Evolutionary conservation across 306 rosid genomes (phyloP).

Genomic region (Vachellia pachyceras): DNA sequence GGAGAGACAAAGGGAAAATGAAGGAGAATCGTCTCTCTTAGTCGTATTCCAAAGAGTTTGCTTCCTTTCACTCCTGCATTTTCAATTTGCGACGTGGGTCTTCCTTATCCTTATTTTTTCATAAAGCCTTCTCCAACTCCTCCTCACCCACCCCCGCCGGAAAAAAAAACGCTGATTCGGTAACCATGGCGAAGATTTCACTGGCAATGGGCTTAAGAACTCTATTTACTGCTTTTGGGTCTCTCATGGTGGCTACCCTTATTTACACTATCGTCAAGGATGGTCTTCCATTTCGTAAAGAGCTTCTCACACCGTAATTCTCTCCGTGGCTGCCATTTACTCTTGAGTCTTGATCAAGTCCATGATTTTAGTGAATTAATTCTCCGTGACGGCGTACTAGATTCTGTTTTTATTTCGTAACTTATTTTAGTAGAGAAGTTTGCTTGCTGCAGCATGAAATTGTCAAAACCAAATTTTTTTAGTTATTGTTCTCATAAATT

Average conservation of each 20-base stretch:
- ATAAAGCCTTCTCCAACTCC: not conserved
- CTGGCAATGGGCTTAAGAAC: slow-evolving; percentile 46
- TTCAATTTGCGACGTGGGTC: slow-evolving; percentile 37
- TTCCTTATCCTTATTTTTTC: slow-evolving; percentile 2
- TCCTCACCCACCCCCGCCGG: not conserved
- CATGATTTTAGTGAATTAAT: not conserved
- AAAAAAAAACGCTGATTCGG: not conserved
- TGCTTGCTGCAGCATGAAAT: not conserved
- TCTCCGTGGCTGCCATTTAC: slow-evolving; percentile 19
- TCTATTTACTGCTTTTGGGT: slow-evolving; percentile 56
- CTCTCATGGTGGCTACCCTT: slow-evolving; percentile 58
- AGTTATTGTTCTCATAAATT: not conserved
- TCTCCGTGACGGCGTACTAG: too few relatives aligned
- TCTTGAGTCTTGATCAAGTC: not conserved
- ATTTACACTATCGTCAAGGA: slow-evolving; percentile 59
- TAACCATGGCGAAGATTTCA: slow-evolving; percentile 57
- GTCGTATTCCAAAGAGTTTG: not conserved
- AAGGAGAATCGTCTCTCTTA: not conserved
- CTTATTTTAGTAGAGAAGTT: not conserved
- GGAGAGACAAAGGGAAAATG: not conserved
- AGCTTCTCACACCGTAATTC: slow-evolving; percentile 69
- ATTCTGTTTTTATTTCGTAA: not conserved
- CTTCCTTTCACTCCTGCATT: not conserved
- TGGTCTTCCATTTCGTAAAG: slow-evolving; percentile 70
- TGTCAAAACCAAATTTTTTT: not conserved